Conservation (phyloP, 192 early-diverging fungal species). For the Entomortierella parvispora region DNA sequence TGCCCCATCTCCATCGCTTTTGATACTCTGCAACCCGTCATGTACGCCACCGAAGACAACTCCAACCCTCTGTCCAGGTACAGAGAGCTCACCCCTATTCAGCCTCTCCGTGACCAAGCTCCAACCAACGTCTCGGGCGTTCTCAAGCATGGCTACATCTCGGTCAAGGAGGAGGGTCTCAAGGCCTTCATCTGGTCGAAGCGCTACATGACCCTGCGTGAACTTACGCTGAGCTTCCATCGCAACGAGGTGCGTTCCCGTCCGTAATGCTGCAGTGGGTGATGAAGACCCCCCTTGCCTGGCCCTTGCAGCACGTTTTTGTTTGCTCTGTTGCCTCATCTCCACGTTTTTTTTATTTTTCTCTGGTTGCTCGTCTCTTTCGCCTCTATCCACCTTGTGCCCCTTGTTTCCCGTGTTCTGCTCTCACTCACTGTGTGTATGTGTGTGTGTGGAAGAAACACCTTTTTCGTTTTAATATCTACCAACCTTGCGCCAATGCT, state of each 20-base stretch:
- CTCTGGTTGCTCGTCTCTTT: not conserved
- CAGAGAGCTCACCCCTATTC: constrained; percentile 44
- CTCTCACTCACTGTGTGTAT: constrained; percentile 38
- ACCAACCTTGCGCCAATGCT: too few relatives aligned
- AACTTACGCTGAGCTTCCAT: constrained; percentile 92
- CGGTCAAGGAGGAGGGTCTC: constrained; percentile 93
- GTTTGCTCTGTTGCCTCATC: constrained; percentile 2
- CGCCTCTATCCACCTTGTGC: not conserved
- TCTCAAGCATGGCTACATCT: constrained; percentile 84
- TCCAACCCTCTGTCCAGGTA: constrained; percentile 49
- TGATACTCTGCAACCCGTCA: constrained; percentile 5
- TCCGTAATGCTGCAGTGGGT: not conserved
- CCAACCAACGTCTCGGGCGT: constrained; percentile 54
- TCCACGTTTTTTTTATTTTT: constrained; percentile 10
- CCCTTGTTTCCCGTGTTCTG: not conserved
- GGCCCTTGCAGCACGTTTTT: not conserved
- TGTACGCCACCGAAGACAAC: constrained; percentile 40
- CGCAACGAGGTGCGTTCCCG: constrained; percentile 84
- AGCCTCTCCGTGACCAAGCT: constrained; percentile 28
- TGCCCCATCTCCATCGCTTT: not conserved
- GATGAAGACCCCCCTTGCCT: constrained; percentile 1
- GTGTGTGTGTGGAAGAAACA: not conserved
- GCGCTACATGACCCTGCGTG: constrained; percentile 88
- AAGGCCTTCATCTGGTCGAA: constrained; percentile 96
- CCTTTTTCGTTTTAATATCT: too few relatives aligned